Evolutionary conservation across 345 rosid species (phyloP), one percentile per base, ranked within the genome.

Genomic region (Pistacia atlantica): DNA sequence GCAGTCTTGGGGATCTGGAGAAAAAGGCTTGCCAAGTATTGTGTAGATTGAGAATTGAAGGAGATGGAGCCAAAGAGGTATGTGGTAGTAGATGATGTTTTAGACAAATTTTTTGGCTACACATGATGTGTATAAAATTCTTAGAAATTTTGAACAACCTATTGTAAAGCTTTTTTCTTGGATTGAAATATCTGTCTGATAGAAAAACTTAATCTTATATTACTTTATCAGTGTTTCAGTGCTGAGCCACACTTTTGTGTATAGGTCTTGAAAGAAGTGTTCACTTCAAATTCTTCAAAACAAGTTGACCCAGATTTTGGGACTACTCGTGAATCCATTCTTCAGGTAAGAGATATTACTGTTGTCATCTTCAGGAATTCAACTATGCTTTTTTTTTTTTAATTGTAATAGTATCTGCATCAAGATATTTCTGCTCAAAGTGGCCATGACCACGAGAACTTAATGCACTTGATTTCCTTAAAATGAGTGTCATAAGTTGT

Each of bases 61-160:
- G 89, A 55, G 86, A 85, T 77, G 92, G 81, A 57, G 91, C 83
- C 67, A 88, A 85, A 84, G 88, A 91, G 92, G 97, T 93, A 83
- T 70, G 64, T 66, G 63, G 49, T 72, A 59, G 70, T 49, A 72
- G 54, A 33, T 3, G 42, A 49, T 69, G 65, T 63, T 17, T 0
- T 52, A 4, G 11, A 28, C 12, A 22, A 22, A 18, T 18, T 74
- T 71, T 77, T 28, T 65, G 18, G 65, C 55, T 42, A 49, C 20
- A 55, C 31, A 75, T 33, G 54, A 66, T 45, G 20, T 20, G 11
- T 48, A 31, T 55, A 71, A 65, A 59, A 18, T 48, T 52, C 66
- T 78, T 64, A 13, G 13, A 17, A 67, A 74, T 11, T 45, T 20
- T 17, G 65, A 67, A 37, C 8, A 4, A 48, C 5, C 13, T 38